Base-by-base conservation (phyloP, 2,329 filamentous ascomycete species). In the Catunica adiposa region DNA sequence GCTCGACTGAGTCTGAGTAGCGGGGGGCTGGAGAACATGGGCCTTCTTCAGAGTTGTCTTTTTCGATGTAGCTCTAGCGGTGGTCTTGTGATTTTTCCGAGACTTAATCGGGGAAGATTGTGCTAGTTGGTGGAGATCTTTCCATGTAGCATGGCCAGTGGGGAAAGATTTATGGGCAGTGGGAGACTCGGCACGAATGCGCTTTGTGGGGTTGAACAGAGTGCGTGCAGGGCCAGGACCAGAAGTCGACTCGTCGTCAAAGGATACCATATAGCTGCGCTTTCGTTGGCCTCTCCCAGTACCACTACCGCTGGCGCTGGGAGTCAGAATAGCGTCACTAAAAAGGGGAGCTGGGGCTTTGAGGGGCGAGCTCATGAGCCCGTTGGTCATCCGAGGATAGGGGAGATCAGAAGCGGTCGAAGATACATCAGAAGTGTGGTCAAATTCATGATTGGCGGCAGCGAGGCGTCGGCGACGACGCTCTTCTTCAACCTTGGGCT, bases 91-190 rank as follows among this genome's bases (percentile, higher is more conserved):
- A 14, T 55, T 47, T 23, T 58, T 58, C 38, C 31, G 47, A 61
- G 82, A 78, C 69, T 90, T 86, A 64, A 87, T 82, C 23, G 90
- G 90, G 3, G 89, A 96, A 3, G 89, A 95, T 66, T 94, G 83
- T 17, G 87, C 79, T 58, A 94, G 72, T 63, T 83, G 81, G 65
- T 89, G 82, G 58, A 75, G 77, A 64, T 80, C 81, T 68, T 86
- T 92, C 87, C 87, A 94, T 1, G 82, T 77, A 17, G 74, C 69
- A 56, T 80, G 75, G 48, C 68, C 66, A 15, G 71, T 66, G n/a
- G 58, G 55, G 68, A 78, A 67, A 59, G 80, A 74, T 70, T 83
- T 73, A 71, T 78, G 65, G 65, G 77, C 66, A 63, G 79, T 70
- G 63, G 85, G 76, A 62, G 83, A 75, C 23, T 58, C 62, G 14